Evolutionary conservation across 306 rosid species (phyloP), one percentile per base, ranked within the genome.

Genomic region (Inga laurina): DNA sequence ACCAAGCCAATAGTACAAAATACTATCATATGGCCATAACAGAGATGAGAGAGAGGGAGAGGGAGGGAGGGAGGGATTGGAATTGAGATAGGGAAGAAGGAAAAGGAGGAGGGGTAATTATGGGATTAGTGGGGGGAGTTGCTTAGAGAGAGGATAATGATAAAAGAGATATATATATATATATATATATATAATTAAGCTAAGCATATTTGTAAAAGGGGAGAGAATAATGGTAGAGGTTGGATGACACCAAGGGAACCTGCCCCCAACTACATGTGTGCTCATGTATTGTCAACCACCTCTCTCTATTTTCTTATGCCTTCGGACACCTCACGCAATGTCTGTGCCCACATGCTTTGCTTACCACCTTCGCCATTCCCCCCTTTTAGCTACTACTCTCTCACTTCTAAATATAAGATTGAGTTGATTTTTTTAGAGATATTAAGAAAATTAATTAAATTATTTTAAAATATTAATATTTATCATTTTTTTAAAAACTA

Each of bases 251-350:
- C 35, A 62, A 81, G 90, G 92, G 85, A 89, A 88, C 35, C 77
- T 70, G 52, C 79, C 79, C 70, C 76, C 73, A 44, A 74, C 76
- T 79, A 76, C 80, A 83, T 86, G 83, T 83, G 43, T 39, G 83
- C 75, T 45, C 74, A 43, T 80, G 82, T 59, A 62, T 27, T 27
- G 37, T 80, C 66, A 65, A 46, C 79, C 64, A 59, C 22, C 44
- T 10, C 74, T 43, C 75, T 21, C 37, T 44, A 4, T 43, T 45
- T 22, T 72, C 56, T 72, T 44, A 24, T 72, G 76, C 37, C 75
- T 80, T 85, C 79, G 83, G 91, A 91, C 87, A 85, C 82, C 89
- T 85, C 92, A 90, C 93, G 97, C 91, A 84, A 88, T 67, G 88
- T 87, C 66, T 43, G 75, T 71, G 56, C 75, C 87, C 90, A 87